Conservation (phyloP, 2,329 filamentous ascomycete genomes). For the Diplodia intermedia region DNA sequence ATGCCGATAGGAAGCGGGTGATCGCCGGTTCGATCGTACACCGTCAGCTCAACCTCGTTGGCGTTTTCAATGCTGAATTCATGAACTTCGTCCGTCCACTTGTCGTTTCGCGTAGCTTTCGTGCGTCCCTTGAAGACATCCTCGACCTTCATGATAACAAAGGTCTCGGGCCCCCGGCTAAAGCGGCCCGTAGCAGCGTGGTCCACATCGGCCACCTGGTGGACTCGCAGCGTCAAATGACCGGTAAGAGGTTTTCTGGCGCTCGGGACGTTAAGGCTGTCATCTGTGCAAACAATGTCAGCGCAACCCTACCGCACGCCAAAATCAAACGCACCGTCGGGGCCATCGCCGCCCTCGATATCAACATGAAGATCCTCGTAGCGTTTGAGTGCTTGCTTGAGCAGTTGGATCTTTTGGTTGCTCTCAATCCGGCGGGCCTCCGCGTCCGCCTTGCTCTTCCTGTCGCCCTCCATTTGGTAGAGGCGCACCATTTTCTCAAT, state of each 20-base stretch:
- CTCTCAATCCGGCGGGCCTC: slow-evolving; percentile 90
- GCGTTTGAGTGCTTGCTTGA: slow-evolving; percentile 94
- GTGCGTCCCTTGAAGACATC: slow-evolving; percentile 90
- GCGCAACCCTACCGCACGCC: slow-evolving; percentile 31
- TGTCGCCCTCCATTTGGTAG: slow-evolving; percentile 95
- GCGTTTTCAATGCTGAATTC: slow-evolving; percentile 96
- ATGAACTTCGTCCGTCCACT: slow-evolving; percentile 90
- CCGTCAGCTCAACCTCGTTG: slow-evolving; percentile 96
- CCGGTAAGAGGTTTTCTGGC: slow-evolving; percentile 95
- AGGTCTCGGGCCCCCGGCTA: slow-evolving; percentile 89
- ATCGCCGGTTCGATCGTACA: slow-evolving; percentile 89
- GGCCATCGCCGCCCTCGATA: slow-evolving; percentile 75
- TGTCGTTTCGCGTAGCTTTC: slow-evolving; percentile 81
- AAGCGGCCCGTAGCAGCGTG: slow-evolving; percentile 85
- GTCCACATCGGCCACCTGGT: slow-evolving; percentile 92
- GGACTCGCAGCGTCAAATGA: slow-evolving; percentile 82
- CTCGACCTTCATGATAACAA: slow-evolving; percentile 95
- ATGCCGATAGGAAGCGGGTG: slow-evolving; percentile 91
- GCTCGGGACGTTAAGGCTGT: slow-evolving; percentile 94
- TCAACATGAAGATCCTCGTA: slow-evolving; percentile 98
- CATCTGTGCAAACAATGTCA: slow-evolving; percentile 67
- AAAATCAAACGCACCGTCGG: slow-evolving; percentile 69
- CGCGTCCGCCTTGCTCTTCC: slow-evolving; percentile 92
- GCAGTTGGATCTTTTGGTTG: slow-evolving; percentile 94
- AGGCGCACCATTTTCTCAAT: slow-evolving; percentile 99